phyloP scores from a whole-genome alignment of 129 eudicot species.

The Glebionis coronaria region DNA sequence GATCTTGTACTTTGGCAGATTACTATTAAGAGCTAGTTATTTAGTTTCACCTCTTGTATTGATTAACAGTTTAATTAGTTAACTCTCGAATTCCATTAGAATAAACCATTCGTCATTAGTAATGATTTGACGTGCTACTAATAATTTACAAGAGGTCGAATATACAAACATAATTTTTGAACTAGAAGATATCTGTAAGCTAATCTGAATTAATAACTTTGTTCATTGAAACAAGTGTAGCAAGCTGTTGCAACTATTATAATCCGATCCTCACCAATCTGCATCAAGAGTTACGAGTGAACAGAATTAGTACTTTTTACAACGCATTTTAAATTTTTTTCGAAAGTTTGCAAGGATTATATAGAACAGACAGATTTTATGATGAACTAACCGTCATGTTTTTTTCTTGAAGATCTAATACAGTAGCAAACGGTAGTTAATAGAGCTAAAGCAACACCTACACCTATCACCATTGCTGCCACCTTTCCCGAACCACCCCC shows the following conservation, averaged over 20 bases:
- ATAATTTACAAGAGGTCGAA: not conserved
- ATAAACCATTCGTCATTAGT: conserved; percentile 2
- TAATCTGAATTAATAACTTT: not conserved
- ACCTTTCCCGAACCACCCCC: conserved; percentile 35
- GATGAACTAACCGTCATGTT: conserved; percentile 39
- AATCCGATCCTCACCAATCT: conserved; percentile 3
- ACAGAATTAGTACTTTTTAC: not conserved
- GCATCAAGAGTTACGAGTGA: not conserved
- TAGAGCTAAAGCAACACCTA: conserved; percentile 31
- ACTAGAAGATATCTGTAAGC: not conserved
- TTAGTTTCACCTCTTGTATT: not conserved
- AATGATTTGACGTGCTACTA: not conserved
- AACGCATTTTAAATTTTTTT: not conserved
- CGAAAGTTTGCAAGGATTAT: not conserved
- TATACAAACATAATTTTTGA: not conserved
- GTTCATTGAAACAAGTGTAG: not conserved
- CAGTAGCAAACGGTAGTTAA: conserved; percentile 24
- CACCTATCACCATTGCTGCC: conserved; percentile 57
- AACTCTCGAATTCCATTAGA: conserved; percentile 5
- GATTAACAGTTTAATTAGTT: conserved; percentile 2
- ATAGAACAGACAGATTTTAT: not conserved
- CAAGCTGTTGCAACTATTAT: not conserved
- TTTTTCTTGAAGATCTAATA: conserved; percentile 35
- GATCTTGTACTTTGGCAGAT: conserved; percentile 19
- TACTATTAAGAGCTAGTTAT: not conserved